Evolutionary conservation across 805 yeast species (phyloP).

Genomic region (Clavispora fructus): DNA sequence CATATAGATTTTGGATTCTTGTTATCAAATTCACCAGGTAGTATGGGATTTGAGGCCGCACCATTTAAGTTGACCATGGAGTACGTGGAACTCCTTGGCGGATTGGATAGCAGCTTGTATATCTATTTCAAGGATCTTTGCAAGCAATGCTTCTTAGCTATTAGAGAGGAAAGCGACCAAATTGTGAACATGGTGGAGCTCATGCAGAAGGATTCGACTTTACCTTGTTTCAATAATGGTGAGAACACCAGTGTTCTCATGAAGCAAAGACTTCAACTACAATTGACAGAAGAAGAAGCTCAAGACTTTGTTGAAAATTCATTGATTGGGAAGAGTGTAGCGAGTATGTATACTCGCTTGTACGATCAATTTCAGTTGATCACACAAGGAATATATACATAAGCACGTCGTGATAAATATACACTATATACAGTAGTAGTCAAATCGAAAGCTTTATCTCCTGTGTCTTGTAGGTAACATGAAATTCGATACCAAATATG

Average conservation of each 20-base stretch:
- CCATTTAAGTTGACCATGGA: slow-evolving; percentile 91
- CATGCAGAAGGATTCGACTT: slow-evolving; percentile 85
- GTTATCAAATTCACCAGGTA: slow-evolving; percentile 92
- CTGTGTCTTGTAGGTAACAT: background rate
- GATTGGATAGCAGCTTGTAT: slow-evolving; percentile 58
- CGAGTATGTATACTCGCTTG: slow-evolving; percentile 83
- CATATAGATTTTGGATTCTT: slow-evolving; percentile 95
- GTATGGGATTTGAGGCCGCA: slow-evolving; percentile 96
- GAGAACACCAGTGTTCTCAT: slow-evolving; percentile 74
- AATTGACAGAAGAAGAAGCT: slow-evolving; percentile 64
- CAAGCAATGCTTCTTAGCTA: slow-evolving; percentile 66
- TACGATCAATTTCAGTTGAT: slow-evolving; percentile 93
- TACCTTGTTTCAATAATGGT: slow-evolving; percentile 91
- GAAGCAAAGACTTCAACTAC: slow-evolving; percentile 76
- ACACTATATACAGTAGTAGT: background rate
- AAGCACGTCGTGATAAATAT: slow-evolving; percentile 5
- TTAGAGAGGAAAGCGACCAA: slow-evolving; percentile 70
- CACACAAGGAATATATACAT: slow-evolving; percentile 91
- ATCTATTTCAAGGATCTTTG: slow-evolving; percentile 55
- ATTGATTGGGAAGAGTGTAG: slow-evolving; percentile 75
- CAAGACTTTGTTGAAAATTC: slow-evolving; percentile 73
- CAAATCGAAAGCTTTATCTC: background rate
- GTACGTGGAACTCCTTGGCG: slow-evolving; percentile 85
- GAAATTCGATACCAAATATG: too few relatives aligned
- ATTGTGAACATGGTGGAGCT: slow-evolving; percentile 80